These are phyloP conservation scores for Moniliophthora roreri DNA, from an alignment of 1,284 basidiomycete species.

Conservation along the genomic window DNA sequence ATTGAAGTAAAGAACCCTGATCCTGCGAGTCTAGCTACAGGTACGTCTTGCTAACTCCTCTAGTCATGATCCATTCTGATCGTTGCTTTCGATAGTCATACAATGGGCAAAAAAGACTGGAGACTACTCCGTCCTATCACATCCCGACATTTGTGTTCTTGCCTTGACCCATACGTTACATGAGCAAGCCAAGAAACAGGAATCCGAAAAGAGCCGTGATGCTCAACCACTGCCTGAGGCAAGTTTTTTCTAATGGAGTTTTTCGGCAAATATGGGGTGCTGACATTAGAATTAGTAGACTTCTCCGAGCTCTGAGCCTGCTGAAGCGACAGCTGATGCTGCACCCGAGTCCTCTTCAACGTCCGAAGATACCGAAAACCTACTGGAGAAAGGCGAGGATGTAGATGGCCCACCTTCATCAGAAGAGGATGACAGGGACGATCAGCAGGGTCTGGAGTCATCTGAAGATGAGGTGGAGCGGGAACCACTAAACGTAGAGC, in stretches of 20 bases:
- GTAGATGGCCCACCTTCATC: slow-evolving; percentile 3
- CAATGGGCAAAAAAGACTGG: slow-evolving; percentile 95
- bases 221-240: slow-evolving; percentile 11
- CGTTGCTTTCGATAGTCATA: slow-evolving; percentile 57
- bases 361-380: too few relatives aligned
- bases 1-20: slow-evolving; percentile 76
- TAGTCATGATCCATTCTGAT: slow-evolving; percentile 4
- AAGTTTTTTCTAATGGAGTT: not conserved
- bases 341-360: too few relatives aligned
- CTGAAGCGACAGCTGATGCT: slow-evolving; percentile 17
- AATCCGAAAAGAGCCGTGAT: slow-evolving; percentile 29
- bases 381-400: too few relatives aligned
- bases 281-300: slow-evolving; percentile 23
- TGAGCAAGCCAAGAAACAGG: slow-evolving; percentile 45
- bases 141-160: slow-evolving; percentile 89
- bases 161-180: slow-evolving; percentile 86
- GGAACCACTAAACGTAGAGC: slow-evolving; percentile 49
- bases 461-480: slow-evolving; percentile 26
- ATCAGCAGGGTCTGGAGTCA: slow-evolving; percentile 14
- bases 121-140: slow-evolving; percentile 92
- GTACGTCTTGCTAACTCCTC: slow-evolving; percentile 43
- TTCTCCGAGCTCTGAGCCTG: slow-evolving; percentile 9
- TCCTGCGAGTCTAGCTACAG: slow-evolving; percentile 72
- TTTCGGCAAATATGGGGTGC: not conserved
- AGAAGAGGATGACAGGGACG: slow-evolving; percentile 21